Conservation (phyloP, 2,329 filamentous ascomycete species). For the Ilyonectria robusta region DNA sequence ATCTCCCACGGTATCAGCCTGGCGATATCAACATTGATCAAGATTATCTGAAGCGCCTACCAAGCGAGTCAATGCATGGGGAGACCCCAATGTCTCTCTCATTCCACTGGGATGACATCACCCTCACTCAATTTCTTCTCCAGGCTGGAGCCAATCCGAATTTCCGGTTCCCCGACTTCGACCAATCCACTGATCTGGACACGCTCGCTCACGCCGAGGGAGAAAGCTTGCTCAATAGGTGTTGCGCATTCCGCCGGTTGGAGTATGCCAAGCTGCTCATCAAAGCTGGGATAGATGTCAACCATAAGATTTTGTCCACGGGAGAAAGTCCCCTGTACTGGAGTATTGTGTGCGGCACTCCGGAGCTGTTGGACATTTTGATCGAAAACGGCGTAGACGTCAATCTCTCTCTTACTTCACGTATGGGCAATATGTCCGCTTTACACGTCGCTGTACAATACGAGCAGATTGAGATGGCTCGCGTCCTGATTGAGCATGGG, state of each 20-base stretch:
- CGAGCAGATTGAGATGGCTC: neutral
- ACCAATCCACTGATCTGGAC: neutral
- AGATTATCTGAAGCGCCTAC: neutral
- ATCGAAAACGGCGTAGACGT: neutral
- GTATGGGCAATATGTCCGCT: neutral
- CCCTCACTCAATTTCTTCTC: neutral
- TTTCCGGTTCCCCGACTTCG: conserved; percentile 1
- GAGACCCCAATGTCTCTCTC: neutral
- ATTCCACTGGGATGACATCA: neutral
- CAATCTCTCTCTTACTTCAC: neutral
- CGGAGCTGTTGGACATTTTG: neutral
- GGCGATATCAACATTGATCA: neutral
- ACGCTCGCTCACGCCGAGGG: neutral
- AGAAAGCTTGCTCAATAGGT: neutral
- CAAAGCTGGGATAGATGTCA: neutral
- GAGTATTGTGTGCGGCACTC: neutral
- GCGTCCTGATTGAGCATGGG: neutral
- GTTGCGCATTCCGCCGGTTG: neutral
- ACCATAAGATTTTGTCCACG: neutral
- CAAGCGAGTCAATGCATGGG: neutral
- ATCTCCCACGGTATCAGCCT: neutral
- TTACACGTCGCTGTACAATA: neutral
- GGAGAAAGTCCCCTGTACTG: neutral
- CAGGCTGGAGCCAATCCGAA: neutral
- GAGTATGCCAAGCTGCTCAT: neutral